Base-by-base conservation (phyloP, 495 filamentous ascomycete species). In the Haplographium delicatum region DNA sequence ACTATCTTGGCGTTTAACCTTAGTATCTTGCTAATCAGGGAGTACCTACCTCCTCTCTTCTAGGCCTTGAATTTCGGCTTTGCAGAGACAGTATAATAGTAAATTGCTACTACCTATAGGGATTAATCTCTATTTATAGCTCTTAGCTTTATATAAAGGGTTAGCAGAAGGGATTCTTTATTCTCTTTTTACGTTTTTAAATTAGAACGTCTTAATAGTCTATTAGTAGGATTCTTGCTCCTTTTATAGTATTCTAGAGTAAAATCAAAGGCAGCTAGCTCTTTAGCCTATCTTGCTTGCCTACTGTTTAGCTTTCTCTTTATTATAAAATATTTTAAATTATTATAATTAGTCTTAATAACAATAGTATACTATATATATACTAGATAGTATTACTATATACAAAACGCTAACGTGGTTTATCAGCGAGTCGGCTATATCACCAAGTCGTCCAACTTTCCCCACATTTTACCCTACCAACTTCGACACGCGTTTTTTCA, bases 281-380 rank as follows among this genome's bases (percentile, higher is more conserved):
- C 15, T 13, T 20, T 18, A 11, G 38, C 15, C 22, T 24, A 44
- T 27, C 41, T 44, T 4, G 15, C 15, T 20, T 34, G 27, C 10
- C 15, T 4, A 10, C 27, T 16, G 16, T 26, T 13, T 4, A 47
- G 27, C 19, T 33, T 15, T 5, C 26, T 47, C 10, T 26, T 34
- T 3, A n/a, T 47, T 16, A 47, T 47, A 28, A 47, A 37, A 18
- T 47, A 34, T 18, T 19, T 31, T 7, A 47, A 28, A 18, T 47
- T 47, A 15, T 31, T 33, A 24, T 44, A 24, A 27, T 44, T 15
- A 11, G 41, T 44, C 13, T 24, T 24, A 4, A 44, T 24, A 7
- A 15, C 13, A 26, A 44, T 27, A 4, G 5, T 3, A 8, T 24
- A 25, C n/a, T 4, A 5, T 4, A 25, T 2, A 25, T 25, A 22